phyloP scores from a whole-genome alignment of 2,329 filamentous ascomycete genomes.

The Colletotrichum theobromicola region DNA sequence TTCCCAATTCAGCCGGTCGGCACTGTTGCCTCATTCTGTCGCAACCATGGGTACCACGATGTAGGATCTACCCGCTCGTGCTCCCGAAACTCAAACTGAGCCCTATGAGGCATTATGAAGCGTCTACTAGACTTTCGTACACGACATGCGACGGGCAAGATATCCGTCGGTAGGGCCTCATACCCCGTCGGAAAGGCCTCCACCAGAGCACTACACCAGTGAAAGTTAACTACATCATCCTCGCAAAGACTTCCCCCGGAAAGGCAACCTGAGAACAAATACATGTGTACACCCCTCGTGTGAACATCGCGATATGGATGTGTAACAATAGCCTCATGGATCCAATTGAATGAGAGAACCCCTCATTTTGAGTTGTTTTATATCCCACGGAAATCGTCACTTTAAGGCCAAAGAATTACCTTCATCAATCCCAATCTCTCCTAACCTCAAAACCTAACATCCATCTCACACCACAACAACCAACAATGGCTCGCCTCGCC shows the following conservation, averaged over 20 bases:
- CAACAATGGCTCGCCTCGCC: background rate
- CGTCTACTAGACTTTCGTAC: background rate
- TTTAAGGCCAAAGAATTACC: background rate
- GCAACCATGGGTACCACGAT: background rate
- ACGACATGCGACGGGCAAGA: background rate
- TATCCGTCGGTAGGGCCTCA: background rate
- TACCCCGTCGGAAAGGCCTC: background rate
- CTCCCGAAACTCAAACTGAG: background rate
- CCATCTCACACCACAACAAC: background rate
- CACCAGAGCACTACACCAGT: background rate
- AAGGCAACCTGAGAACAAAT: too few species aligned
- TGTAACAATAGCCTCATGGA: background rate
- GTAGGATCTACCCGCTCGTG: background rate
- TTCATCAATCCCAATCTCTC: background rate
- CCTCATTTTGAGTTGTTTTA: background rate
- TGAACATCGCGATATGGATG: background rate
- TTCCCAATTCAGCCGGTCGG: background rate
- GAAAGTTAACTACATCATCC: accelerated
- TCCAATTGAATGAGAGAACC: too few species aligned
- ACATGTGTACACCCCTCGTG: too few species aligned
- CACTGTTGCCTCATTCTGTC: background rate
- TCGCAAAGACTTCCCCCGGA: background rate
- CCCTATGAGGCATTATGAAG: too few species aligned
- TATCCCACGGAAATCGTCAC: background rate
- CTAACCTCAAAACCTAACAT: accelerated